Evolutionary conservation across 345 rosid species (phyloP).

Genomic region (Moringa oleifera): DNA sequence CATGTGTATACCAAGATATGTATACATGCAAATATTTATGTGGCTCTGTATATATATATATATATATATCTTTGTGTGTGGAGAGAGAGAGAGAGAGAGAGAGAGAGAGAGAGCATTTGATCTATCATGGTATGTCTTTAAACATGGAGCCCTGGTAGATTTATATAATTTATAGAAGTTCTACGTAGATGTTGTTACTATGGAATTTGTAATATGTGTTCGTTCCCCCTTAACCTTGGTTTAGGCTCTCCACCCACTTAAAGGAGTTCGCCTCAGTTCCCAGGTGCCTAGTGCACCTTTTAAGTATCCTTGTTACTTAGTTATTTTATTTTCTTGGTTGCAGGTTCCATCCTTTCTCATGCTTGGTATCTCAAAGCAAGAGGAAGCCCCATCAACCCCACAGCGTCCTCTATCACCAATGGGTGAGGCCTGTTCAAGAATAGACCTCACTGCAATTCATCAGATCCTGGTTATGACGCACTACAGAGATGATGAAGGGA

Average conservation of each 20-base stretch:
- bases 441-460: constrained; percentile 96
- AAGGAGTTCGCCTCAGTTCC: background rate
- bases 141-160: too few relatives aligned
- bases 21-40: too few relatives aligned
- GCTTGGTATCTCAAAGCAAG: constrained; percentile 75
- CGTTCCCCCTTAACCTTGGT: background rate
- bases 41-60: too few relatives aligned
- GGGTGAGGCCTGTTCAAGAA: constrained; percentile 95
- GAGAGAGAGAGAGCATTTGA: too few relatives aligned
- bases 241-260: background rate
- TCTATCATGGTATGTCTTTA: too few relatives aligned
- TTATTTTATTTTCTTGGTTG: constrained; percentile 13
- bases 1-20: too few relatives aligned
- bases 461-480: constrained; percentile 78
- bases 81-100: too few relatives aligned
- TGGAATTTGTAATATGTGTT: too few relatives aligned
- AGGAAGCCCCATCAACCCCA: constrained; percentile 70
- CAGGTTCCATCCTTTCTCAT: constrained; percentile 89
- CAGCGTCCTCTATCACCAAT: constrained; percentile 74
- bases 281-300: too few relatives aligned
- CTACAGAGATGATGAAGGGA: constrained; percentile 94
- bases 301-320: background rate
- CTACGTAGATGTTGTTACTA: too few relatives aligned
- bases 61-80: too few relatives aligned
- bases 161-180: too few relatives aligned